Base-by-base conservation (phyloP, 805 yeast genomes). In the Zygoascus biomembranicola region DNA sequence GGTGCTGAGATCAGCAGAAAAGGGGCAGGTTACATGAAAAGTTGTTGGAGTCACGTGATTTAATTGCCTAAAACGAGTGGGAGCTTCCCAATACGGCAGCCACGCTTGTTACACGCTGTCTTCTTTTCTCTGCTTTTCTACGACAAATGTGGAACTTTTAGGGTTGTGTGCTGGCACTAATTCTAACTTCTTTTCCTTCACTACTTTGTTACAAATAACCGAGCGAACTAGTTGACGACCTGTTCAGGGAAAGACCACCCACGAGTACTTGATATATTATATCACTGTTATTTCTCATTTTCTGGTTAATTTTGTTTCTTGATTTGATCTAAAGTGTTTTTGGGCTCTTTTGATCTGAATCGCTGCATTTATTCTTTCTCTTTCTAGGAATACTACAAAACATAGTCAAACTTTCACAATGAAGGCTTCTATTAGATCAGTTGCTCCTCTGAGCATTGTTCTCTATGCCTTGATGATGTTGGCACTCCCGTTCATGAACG, bases 381-480 rank as follows among this genome's bases (percentile, higher is more conserved):
- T 35, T n/a, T 5, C 5, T n/a, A 35, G 16, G 5, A 35, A n/a
- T 35, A 11, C 16, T 8, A n/a, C 3, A 35, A 13, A 13, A 11
- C 16, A 35, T 8, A 35, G 13, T 35, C 13, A 35, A 35, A 35
- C 13, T 35, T 35, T n/a, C 8, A 35, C 16, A 18, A 52, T 52
- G 55, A 26, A 31, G 32, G 48, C 46, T 32, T 16, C 53, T 13
- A 5, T 42, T 14, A 37, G 47, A 50, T 49, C 54, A 4, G 43
- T 52, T 31, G 50, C 54, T 50, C 47, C 57, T n/a, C 32, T 41
- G 51, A 51, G 54, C 49, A 44, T 54, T 31, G 50, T 68, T 55
- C 53, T 67, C 51, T 71, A 68, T 61, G 68, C 70, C 19, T 50
- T 67, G 49, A 62, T 65, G 47, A 64, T 71, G 42, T 56, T 69